Conservation (phyloP, 2,329 filamentous ascomycete genomes). For the Xylaria sp. region DNA sequence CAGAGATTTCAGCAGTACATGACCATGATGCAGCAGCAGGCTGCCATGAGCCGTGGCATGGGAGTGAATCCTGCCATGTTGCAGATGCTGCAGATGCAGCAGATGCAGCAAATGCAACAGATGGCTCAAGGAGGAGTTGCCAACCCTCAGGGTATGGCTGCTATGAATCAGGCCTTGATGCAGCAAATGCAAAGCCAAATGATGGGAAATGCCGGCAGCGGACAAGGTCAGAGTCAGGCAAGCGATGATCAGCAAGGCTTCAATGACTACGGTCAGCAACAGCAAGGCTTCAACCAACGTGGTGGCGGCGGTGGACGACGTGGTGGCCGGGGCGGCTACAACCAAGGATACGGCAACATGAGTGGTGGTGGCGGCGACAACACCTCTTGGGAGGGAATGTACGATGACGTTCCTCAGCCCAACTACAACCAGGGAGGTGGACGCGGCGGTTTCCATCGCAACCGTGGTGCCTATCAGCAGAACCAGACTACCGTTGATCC, state of each 20-base stretch:
- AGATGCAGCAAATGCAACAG: slow-evolving; percentile 62
- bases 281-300: slow-evolving; percentile 28
- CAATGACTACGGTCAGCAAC: slow-evolving; percentile 27
- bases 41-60: slow-evolving; percentile 74
- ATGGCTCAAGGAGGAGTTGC: slow-evolving; percentile 36
- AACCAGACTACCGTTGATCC: slow-evolving; percentile 44
- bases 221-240: slow-evolving; percentile 35
- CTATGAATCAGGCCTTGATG: slow-evolving; percentile 51
- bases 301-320: slow-evolving; percentile 29
- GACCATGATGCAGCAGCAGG: slow-evolving; percentile 87
- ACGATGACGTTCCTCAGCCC: slow-evolving; percentile 88
- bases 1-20: slow-evolving; percentile 98
- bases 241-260: slow-evolving; percentile 28
- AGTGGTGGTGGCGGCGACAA: slow-evolving; percentile 50
- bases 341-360: slow-evolving; percentile 35
- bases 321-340: slow-evolving; percentile 34
- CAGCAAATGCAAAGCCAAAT: slow-evolving; percentile 47
- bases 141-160: slow-evolving; percentile 37
- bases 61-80: slow-evolving; percentile 71
- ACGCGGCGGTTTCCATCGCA: slow-evolving; percentile 39
- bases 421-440: slow-evolving; percentile 51
- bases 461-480: slow-evolving; percentile 33
- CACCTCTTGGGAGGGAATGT: slow-evolving; percentile 97
- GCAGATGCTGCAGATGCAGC: slow-evolving; percentile 70
- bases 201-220: slow-evolving; percentile 28